phyloP scores from a whole-genome alignment of 371 early-diverging fungal species.

The Syncephalastrum contaminatum region DNA sequence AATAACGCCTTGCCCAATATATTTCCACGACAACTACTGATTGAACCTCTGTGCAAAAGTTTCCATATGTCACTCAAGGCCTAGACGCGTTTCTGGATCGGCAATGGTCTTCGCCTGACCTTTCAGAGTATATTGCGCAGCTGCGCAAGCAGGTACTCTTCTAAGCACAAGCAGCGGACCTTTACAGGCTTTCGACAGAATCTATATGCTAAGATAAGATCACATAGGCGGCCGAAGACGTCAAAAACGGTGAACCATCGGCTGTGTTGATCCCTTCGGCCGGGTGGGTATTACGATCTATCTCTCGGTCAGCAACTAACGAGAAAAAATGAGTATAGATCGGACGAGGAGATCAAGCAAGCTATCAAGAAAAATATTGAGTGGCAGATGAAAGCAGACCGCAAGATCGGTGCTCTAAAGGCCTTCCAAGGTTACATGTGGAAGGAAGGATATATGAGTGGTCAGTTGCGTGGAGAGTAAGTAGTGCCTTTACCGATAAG shows the following conservation, averaged over 20 bases:
- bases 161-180: no score
- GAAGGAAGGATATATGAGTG: slow-evolving; percentile 80
- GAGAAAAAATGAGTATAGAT: slow-evolving; percentile 18
- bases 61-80: slow-evolving; percentile 76
- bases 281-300: slow-evolving; percentile 18
- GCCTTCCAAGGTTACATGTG: slow-evolving; percentile 95
- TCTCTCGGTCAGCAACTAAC: background rate
- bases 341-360: slow-evolving; percentile 51
- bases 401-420: slow-evolving; percentile 88
- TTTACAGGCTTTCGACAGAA: background rate
- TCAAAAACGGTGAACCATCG: slow-evolving; percentile 40
- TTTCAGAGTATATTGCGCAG: slow-evolving; percentile 59
- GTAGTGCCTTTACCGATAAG: slow-evolving; percentile 20
- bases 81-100: slow-evolving; percentile 64
- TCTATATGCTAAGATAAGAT: background rate
- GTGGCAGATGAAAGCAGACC: slow-evolving; percentile 85
- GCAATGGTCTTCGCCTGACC: slow-evolving; percentile 63
- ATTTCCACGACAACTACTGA: background rate
- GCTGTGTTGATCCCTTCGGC: slow-evolving; percentile 50
- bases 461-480: slow-evolving; percentile 76
- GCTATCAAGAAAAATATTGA: slow-evolving; percentile 67
- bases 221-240: slow-evolving; percentile 59
- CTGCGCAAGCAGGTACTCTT: slow-evolving; percentile 74
- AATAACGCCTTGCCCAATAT: slow-evolving; percentile 1
- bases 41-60: slow-evolving; percentile 30